Evolutionary conservation across 1,139 yeast species (phyloP), one percentile per base, ranked within the genome.

Genomic region (Hyphopichia khmerensis): DNA sequence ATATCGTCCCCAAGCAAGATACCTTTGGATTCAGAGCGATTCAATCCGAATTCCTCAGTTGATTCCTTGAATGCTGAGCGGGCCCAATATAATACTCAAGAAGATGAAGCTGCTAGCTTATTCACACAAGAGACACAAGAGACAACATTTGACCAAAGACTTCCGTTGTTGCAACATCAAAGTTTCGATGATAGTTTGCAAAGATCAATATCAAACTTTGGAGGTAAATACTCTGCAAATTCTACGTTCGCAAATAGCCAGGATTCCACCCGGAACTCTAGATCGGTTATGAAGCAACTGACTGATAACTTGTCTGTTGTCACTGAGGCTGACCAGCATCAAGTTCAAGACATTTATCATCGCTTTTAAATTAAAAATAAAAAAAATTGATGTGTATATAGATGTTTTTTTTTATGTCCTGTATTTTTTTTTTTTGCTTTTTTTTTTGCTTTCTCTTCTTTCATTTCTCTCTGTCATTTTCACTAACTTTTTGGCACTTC

Each of bases 101-200:
- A 33, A 17, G 43, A 35, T 26, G 49, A 46, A 15, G 43, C 38
- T 30, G 41, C 35, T 7, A 56, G 60, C 40, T 36, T 57, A 9
- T 37, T 48, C 29, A 51, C 64, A 3, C 60, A 63, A 38, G 64
- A 56, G 21, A 48, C 62, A 3, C 40, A 33, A 11, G 41, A 34
- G 5, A 26, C 52, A 2, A 46, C 47, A 23, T 67, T 60, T 45
- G 62, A 57, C 9, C 73, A 66, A 48, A 50, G 67, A 40, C 43
- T 67, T 3, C 73, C 73, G 0, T 55, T 68, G 34, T 51, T 68
- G 36, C 54, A 59, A 34, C 59, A 60, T 45, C 51, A 53, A 16
- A 65, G 72, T 43, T 45, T 56, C 13, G 1, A 66, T 53, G 42
- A 54, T 62, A 2, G 48, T 52, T 33, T 15, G 46, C 6, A 47